These are phyloP conservation scores for Starmera amethionina DNA, from an alignment of 805 yeast species.

Conservation along the genomic window DNA sequence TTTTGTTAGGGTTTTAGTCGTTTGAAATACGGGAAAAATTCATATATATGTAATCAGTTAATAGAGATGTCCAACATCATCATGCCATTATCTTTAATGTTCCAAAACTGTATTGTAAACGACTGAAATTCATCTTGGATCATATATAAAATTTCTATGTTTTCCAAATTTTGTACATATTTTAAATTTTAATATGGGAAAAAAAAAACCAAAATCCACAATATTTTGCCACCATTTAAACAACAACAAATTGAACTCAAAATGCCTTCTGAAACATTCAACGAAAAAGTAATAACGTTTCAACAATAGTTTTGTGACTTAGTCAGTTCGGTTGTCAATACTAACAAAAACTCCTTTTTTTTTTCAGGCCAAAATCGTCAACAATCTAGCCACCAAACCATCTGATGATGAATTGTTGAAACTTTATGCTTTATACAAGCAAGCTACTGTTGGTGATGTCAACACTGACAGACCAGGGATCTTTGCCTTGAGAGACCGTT, in stretches of 20 bases:
- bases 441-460: conserved; percentile 96
- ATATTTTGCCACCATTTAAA: not conserved
- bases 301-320: not conserved
- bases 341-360: no score
- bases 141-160: no score
- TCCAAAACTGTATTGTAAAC: no score
- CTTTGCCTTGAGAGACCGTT: conserved; percentile 89
- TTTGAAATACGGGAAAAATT: not conserved
- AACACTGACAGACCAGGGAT: conserved; percentile 78
- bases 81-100: no score
- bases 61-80: no score
- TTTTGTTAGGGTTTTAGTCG: no score
- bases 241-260: not conserved
- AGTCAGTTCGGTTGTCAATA: not conserved
- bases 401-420: conserved; percentile 76
- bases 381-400: conserved; percentile 67
- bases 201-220: no score
- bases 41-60: no score
- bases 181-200: no score
- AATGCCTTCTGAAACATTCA: conserved; percentile 1
- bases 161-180: no score
- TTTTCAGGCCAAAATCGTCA: conserved; percentile 70
- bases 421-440: conserved; percentile 90
- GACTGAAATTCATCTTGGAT: no score
- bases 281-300: conserved; percentile 2